Conservation (phyloP, 495 filamentous ascomycete genomes). For the Parmelia sp. region DNA sequence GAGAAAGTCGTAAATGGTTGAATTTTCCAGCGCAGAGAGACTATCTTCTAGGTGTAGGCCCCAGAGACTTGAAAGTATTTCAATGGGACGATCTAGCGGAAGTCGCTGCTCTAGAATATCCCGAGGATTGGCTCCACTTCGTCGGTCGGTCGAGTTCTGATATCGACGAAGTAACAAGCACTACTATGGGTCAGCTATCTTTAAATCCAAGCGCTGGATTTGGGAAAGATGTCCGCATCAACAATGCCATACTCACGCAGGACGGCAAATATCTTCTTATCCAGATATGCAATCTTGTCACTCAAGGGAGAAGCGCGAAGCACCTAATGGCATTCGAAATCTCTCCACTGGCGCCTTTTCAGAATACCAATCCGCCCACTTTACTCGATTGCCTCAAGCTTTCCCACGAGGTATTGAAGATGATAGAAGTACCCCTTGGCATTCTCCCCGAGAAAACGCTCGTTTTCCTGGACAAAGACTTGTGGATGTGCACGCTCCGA, state of each 20-base stretch:
- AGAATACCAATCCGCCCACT: not conserved
- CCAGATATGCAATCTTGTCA: not conserved
- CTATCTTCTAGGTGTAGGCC: slow-evolving; percentile 9
- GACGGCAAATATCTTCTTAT: not conserved
- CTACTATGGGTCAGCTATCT: not conserved
- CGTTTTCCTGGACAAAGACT: slow-evolving; percentile 21
- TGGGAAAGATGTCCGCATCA: not conserved
- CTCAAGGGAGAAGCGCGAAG: not conserved
- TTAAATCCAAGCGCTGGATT: not conserved
- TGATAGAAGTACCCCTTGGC: slow-evolving; percentile 18
- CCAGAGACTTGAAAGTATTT: slow-evolving; percentile 4
- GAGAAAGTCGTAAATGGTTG: slow-evolving; percentile 11
- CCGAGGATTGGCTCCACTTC: not conserved
- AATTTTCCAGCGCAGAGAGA: slow-evolving; percentile 12
- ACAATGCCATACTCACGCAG: not conserved
- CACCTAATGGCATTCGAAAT: not conserved
- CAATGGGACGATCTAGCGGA: slow-evolving; percentile 17
- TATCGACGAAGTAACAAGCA: not conserved
- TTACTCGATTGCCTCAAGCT: not conserved
- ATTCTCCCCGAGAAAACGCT: slow-evolving; percentile 15
- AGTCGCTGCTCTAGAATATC: not conserved
- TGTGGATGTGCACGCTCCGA: slow-evolving; percentile 23
- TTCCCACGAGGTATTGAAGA: not conserved
- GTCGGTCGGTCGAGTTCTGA: not conserved
- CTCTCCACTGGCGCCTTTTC: not conserved